Evolutionary conservation across 192 early-diverging fungal species (phyloP).

Genomic region (Coemansia sp.): DNA sequence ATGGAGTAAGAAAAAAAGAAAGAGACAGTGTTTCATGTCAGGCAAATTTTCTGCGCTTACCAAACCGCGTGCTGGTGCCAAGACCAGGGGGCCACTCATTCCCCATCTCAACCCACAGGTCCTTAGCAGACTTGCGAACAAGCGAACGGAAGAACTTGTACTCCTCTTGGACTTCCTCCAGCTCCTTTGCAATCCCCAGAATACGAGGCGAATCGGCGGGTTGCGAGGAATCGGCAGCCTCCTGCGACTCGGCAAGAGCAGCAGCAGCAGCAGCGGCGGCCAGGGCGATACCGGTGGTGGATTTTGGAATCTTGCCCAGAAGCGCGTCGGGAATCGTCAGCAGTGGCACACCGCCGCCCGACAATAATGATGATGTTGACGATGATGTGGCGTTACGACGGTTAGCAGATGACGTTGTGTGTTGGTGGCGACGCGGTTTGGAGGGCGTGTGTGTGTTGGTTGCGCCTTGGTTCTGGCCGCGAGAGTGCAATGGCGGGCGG

Average conservation of each 20-base stretch:
- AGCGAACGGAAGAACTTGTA: constrained; percentile 28
- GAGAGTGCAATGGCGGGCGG: constrained; percentile 18
- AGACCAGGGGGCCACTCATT: constrained; percentile 50
- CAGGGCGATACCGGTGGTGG: background rate
- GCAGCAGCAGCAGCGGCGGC: constrained; percentile 7
- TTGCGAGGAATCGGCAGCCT: background rate
- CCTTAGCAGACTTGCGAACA: constrained; percentile 40
- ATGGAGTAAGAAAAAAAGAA: background rate
- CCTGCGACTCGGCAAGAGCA: background rate
- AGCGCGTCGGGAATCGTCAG: background rate
- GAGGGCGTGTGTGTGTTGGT: constrained; percentile 1
- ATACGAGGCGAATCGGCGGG: constrained; percentile 10
- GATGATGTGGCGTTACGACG: background rate
- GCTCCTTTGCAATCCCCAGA: constrained; percentile 15
- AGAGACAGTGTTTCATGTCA: background rate
- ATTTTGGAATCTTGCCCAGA: constrained; percentile 1
- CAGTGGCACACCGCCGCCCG: background rate
- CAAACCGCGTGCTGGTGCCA: constrained; percentile 37
- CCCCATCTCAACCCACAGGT: constrained; percentile 45
- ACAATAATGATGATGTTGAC: background rate
- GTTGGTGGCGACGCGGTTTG: background rate
- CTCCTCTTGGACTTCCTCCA: constrained; percentile 46
- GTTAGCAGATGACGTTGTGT: background rate
- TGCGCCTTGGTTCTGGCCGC: constrained; percentile 1
- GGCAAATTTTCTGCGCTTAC: constrained; percentile 39